A percentile compares a stretch with the other conserved stretches of the same genome.
These are phyloP conservation scores for Drechmeria coniospora DNA, from an alignment of 2,329 filamentous ascomycete genomes.

Conservation along the genomic window DNA sequence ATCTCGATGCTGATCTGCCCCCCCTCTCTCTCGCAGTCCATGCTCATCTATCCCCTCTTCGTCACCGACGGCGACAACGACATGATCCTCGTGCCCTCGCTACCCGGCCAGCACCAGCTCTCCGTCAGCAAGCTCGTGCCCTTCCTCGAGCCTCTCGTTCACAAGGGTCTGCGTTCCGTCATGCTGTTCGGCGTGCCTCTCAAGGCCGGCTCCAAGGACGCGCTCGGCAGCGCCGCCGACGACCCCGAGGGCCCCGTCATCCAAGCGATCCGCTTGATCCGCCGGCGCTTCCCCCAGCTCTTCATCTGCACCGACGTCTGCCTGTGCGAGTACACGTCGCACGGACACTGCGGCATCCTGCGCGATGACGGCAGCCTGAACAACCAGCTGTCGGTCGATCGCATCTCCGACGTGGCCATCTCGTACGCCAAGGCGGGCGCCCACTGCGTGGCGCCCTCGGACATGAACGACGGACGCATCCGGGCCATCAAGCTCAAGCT, in stretches of 20 bases:
- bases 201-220: conserved; percentile 68
- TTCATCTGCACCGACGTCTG: conserved; percentile 91
- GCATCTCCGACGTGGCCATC: conserved; percentile 93
- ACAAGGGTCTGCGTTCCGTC: conserved; percentile 80
- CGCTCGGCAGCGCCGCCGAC: conserved; percentile 80
- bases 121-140: conserved; percentile 75
- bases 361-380: conserved; percentile 85
- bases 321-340: conserved; percentile 95
- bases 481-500: conserved; percentile 96
- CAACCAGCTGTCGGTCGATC: conserved; percentile 84
- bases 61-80: conserved; percentile 90
- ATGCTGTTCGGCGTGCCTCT: conserved; percentile 93
- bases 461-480: conserved; percentile 98
- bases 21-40: conserved; percentile 44
- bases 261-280: conserved; percentile 66
- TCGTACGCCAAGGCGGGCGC: conserved; percentile 92
- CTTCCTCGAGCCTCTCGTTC: conserved; percentile 73
- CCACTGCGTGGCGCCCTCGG: conserved; percentile 90
- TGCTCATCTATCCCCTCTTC: conserved; percentile 97
- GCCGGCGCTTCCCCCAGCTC: conserved; percentile 72
- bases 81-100: conserved; percentile 74
- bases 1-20: background rate
- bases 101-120: conserved; percentile 79
- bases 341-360: conserved; percentile 93
- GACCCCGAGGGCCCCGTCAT: conserved; percentile 90